Evolutionary conservation across 2,329 filamentous ascomycete genomes (phyloP).

Genomic region (Calonectria pteridis): DNA sequence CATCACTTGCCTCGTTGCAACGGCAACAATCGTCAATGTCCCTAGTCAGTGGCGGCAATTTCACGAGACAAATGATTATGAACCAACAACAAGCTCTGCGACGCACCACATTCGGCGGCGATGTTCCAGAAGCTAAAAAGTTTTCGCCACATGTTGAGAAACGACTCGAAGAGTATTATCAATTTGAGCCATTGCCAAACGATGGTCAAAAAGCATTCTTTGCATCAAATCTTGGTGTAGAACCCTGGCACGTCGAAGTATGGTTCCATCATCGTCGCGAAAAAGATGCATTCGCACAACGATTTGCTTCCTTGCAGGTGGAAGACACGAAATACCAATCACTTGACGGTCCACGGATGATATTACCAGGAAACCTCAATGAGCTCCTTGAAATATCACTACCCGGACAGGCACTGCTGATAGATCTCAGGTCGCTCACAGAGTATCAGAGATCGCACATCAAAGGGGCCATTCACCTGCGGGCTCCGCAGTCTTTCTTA

Average conservation of each 20-base stretch:
- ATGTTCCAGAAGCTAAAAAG: slow-evolving; percentile 57
- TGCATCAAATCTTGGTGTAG: slow-evolving; percentile 66
- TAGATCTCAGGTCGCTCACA: slow-evolving; percentile 62
- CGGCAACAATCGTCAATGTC: slow-evolving; percentile 39
- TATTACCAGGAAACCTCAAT: slow-evolving; percentile 64
- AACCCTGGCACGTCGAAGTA: slow-evolving; percentile 63
- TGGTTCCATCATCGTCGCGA: slow-evolving; percentile 69
- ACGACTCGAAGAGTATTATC: slow-evolving; percentile 67
- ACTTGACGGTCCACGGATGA: slow-evolving; percentile 57
- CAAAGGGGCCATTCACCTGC: slow-evolving; percentile 64
- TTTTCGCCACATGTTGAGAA: slow-evolving; percentile 63
- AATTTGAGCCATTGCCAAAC: slow-evolving; percentile 60
- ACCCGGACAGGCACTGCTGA: slow-evolving; percentile 58
- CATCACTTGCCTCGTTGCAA: slow-evolving; percentile 40
- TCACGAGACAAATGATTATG: slow-evolving; percentile 57
- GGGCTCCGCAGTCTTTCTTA: slow-evolving; percentile 63
- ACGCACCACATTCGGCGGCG: slow-evolving; percentile 54
- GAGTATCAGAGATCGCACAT: slow-evolving; percentile 66
- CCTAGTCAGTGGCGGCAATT: slow-evolving; percentile 38
- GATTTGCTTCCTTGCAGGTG: slow-evolving; percentile 59
- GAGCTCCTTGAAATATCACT: slow-evolving; percentile 64
- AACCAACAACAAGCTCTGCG: slow-evolving; percentile 59
- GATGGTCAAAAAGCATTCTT: slow-evolving; percentile 65
- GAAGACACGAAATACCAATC: slow-evolving; percentile 50
- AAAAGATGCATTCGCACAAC: slow-evolving; percentile 59